Evolutionary conservation across 345 rosid species (phyloP).

Genomic region (Bruguiera parviflora): DNA sequence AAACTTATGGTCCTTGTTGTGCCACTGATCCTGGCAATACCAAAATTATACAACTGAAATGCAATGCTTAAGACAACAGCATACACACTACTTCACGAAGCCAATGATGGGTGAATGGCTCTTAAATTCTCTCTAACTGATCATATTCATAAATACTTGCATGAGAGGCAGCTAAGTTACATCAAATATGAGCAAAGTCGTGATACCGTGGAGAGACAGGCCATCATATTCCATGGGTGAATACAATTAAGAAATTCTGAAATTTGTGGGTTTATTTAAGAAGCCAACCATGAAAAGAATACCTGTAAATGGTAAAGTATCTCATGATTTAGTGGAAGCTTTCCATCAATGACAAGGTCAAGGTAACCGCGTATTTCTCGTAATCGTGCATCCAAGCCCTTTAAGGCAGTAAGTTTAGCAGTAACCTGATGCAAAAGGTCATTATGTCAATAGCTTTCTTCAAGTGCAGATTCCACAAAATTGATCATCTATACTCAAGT

Average conservation of each 20-base stretch:
- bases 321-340: conserved; percentile 79
- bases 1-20: neutral
- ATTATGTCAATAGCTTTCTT: neutral
- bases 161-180: too few species aligned
- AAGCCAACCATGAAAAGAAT: conserved; percentile 11
- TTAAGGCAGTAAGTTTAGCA: conserved; percentile 74
- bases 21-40: neutral
- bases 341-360: conserved; percentile 68
- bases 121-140: too few species aligned
- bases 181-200: too few species aligned
- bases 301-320: conserved; percentile 86
- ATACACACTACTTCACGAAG: too few species aligned
- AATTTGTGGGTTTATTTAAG: neutral
- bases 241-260: neutral
- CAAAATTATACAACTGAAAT: too few species aligned
- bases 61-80: too few species aligned
- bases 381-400: conserved; percentile 81
- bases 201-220: too few species aligned
- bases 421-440: conserved; percentile 45
- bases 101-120: too few species aligned
- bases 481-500: too few species aligned
- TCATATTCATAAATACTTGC: too few species aligned
- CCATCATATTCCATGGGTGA: too few species aligned
- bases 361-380: conserved; percentile 67
- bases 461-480: too few species aligned